Evolutionary conservation across 371 early-diverging fungal species (phyloP).

Genomic region (Mucor irregularis): DNA sequence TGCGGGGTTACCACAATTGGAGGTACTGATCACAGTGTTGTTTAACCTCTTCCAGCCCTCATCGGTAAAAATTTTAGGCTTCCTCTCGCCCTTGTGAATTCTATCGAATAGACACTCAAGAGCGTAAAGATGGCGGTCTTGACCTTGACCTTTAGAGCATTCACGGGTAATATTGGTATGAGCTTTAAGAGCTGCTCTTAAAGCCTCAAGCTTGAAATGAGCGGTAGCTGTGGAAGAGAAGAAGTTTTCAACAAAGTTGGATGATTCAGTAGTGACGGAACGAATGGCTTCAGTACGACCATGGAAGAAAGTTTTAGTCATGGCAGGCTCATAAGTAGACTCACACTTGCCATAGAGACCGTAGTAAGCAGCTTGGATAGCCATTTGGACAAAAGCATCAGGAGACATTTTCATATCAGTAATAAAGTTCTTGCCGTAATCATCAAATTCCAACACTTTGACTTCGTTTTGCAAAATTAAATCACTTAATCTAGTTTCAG

Average conservation of each 20-base stretch:
- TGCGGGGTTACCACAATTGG: slow-evolving; percentile 85
- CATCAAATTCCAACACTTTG: slow-evolving; percentile 61
- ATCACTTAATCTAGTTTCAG: slow-evolving; percentile 55
- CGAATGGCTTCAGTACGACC: slow-evolving; percentile 92
- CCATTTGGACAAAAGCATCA: slow-evolving; percentile 86
- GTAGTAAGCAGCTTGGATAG: slow-evolving; percentile 91
- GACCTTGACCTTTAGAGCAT: slow-evolving; percentile 75
- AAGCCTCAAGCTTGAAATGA: slow-evolving; percentile 49
- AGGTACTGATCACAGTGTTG: slow-evolving; percentile 83
- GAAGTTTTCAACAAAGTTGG: slow-evolving; percentile 77
- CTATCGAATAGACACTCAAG: slow-evolving; percentile 61
- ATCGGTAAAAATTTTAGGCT: slow-evolving; percentile 78
- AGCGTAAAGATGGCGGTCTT: slow-evolving; percentile 88
- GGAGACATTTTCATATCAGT: slow-evolving; percentile 73
- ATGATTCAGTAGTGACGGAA: slow-evolving; percentile 70
- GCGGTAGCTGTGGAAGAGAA: slow-evolving; percentile 43
- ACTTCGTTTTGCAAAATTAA: slow-evolving; percentile 65
- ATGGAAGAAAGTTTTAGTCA: slow-evolving; percentile 78
- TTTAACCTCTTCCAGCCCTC: slow-evolving; percentile 55
- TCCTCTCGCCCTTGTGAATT: slow-evolving; percentile 46
- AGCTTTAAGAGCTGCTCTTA: slow-evolving; percentile 63
- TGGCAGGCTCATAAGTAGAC: slow-evolving; percentile 88
- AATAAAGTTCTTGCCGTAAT: slow-evolving; percentile 74
- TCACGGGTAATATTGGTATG: slow-evolving; percentile 76
- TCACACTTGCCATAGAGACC: slow-evolving; percentile 74